Evolutionary conservation across 352 stramenopile genomes (phyloP).

Genomic region (Phytophthora constricta): DNA sequence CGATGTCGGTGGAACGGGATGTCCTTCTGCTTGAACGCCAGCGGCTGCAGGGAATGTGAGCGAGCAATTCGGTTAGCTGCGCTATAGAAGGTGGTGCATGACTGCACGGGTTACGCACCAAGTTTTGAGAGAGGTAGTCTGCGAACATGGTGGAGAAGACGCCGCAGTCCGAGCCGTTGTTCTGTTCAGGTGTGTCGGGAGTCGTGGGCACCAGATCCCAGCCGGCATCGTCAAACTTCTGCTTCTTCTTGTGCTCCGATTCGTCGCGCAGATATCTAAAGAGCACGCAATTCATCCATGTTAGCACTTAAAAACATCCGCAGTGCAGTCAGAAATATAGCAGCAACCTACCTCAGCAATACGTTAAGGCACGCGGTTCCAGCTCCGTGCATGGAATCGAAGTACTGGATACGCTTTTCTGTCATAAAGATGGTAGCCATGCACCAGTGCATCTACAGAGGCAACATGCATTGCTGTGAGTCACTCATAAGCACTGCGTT

Average conservation of each 20-base stretch:
- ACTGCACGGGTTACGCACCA: conserved; percentile 50
- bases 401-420: conserved; percentile 92
- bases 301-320: too few relatives aligned
- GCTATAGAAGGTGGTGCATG: not conserved
- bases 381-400: conserved; percentile 82
- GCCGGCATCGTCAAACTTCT: conserved; percentile 58
- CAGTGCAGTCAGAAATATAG: not conserved
- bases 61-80: not conserved
- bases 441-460: conserved; percentile 81
- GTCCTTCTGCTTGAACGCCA: conserved; percentile 80
- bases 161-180: conserved; percentile 86
- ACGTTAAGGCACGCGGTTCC: conserved; percentile 77
- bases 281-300: too few relatives aligned
- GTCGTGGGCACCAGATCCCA: conserved; percentile 74
- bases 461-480: not conserved
- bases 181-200: conserved; percentile 73
- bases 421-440: conserved; percentile 88
- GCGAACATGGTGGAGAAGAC: conserved; percentile 90
- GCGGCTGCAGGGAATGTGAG: conserved; percentile 45
- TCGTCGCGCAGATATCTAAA: conserved; percentile 84
- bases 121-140: conserved; percentile 74
- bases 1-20: conserved; percentile 87
- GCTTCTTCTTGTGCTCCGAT: conserved; percentile 86
- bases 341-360: conserved; percentile 53
- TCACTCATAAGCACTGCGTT: not conserved